phyloP scores from a whole-genome alignment of 495 filamentous ascomycete genomes.

The Staphylotrichum tortipilum region DNA sequence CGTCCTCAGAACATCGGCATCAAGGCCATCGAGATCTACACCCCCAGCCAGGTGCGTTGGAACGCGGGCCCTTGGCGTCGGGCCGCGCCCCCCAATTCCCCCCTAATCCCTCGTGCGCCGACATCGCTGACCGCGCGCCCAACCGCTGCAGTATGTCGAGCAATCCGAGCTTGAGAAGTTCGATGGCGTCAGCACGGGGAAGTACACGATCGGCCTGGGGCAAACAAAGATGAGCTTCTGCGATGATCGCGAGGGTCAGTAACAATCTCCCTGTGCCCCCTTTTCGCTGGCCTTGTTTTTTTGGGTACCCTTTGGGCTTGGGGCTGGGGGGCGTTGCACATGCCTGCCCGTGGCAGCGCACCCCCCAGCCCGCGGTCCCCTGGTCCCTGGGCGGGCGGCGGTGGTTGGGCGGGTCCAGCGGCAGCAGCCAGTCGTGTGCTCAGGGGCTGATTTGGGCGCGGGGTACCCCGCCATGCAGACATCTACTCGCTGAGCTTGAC shows the following conservation, averaged over 20 bases:
- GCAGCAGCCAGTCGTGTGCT: slow-evolving; percentile 10
- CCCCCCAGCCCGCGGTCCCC: neutral
- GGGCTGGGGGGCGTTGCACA: neutral
- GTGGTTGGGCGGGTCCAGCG: neutral
- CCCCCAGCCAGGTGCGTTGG: slow-evolving; percentile 78
- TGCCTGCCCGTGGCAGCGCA: no score
- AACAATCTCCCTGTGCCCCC: slow-evolving; percentile 1
- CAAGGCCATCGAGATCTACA: slow-evolving; percentile 99
- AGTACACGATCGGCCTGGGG: slow-evolving; percentile 98
- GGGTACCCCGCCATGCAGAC: slow-evolving; percentile 47
- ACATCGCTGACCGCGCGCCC: slow-evolving; percentile 24
- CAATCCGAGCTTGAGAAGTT: slow-evolving; percentile 95
- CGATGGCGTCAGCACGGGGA: slow-evolving; percentile 88
- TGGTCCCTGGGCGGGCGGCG: slow-evolving; percentile 2
- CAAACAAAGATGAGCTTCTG: slow-evolving; percentile 99
- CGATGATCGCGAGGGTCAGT: slow-evolving; percentile 92
- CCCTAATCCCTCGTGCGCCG: slow-evolving; percentile 5
- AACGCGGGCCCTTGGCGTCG: neutral
- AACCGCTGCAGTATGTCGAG: slow-evolving; percentile 73
- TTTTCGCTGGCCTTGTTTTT: slow-evolving; percentile 1
- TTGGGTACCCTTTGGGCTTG: no score
- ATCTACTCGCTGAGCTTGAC: slow-evolving; percentile 97
- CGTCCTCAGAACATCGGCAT: slow-evolving; percentile 97
- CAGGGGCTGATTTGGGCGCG: slow-evolving; percentile 18
- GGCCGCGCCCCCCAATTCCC: neutral